Percentiles rank a stretch among this genome's conserved stretches.
Evolutionary conservation across 1,139 yeast species (phyloP).

Genomic region (Meyerozyma carpophila): DNA sequence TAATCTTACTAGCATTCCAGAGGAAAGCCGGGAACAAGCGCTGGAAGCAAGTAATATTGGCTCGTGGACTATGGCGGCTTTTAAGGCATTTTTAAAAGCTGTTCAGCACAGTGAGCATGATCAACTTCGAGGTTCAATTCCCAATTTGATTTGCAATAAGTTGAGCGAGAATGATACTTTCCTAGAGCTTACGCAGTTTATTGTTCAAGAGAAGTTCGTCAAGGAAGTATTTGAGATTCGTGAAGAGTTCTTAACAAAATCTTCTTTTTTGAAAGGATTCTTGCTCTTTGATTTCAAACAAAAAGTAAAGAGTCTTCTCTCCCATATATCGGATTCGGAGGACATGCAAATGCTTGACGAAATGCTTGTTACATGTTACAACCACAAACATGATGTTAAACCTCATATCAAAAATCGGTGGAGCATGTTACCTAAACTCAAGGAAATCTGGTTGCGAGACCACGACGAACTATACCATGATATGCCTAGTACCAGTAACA

Average conservation of each 20-base stretch:
- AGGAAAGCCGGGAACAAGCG: neutral
- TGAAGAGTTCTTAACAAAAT: neutral
- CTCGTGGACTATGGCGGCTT: neutral
- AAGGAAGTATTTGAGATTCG: neutral
- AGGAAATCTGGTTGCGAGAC: neutral
- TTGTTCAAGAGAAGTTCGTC: neutral
- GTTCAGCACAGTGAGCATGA: neutral
- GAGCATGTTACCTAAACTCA: neutral
- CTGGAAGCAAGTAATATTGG: neutral
- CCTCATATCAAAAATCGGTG: neutral
- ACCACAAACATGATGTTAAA: neutral
- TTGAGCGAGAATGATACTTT: neutral
- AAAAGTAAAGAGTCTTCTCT: neutral
- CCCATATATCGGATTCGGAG: neutral
- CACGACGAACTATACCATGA: neutral
- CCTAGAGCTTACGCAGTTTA: neutral
- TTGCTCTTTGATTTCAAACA: conserved; percentile 1
- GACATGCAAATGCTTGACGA: neutral
- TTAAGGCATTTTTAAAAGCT: neutral
- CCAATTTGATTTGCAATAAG: neutral
- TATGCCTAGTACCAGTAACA: neutral
- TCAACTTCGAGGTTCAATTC: neutral
- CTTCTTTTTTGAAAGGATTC: neutral
- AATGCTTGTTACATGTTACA: neutral
- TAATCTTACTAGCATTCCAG: neutral